Evolutionary conservation across 2,329 filamentous ascomycete species (phyloP).

Genomic region (Cladophialophora exuberans): DNA sequence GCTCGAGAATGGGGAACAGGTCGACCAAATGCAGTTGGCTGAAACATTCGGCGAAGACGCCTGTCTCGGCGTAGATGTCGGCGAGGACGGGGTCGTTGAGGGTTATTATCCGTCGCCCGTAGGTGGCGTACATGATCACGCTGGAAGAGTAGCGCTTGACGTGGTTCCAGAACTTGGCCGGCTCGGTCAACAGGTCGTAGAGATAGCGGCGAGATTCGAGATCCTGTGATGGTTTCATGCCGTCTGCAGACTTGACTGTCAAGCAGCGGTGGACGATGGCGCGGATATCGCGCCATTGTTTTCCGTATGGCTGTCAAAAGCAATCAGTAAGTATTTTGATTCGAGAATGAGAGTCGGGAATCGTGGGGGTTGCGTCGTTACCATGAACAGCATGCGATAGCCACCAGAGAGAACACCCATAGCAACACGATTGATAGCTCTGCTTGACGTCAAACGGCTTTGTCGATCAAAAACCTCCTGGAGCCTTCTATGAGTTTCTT

Average conservation of each 20-base stretch:
- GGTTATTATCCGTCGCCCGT: not conserved
- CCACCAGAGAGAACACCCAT: conserved; percentile 13
- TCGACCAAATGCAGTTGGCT: conserved; percentile 20
- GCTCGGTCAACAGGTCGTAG: conserved; percentile 3
- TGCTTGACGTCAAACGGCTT: conserved; percentile 8
- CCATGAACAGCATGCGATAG: conserved; percentile 17
- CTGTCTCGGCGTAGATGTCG: conserved; percentile 6
- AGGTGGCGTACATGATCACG: conserved; percentile 3
- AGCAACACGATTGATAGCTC: conserved; percentile 2
- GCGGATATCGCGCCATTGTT: conserved; percentile 9
- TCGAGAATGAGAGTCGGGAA: no score
- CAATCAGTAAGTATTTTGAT: no score
- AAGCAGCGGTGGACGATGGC: conserved; percentile 10
- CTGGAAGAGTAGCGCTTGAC: conserved; percentile 6
- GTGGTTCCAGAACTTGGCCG: conserved; percentile 7
- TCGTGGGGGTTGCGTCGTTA: no score
- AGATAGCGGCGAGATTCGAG: conserved; percentile 7
- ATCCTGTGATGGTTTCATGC: conserved; percentile 10
- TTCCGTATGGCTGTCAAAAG: conserved; percentile 5
- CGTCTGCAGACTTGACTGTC: conserved; percentile 9
- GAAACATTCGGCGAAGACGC: conserved; percentile 7
- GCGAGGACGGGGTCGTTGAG: conserved; percentile 10
- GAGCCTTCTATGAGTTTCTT: not conserved
- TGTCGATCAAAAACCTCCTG: conserved; percentile 10
- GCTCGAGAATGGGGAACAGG: conserved; percentile 22